Conservation (phyloP, 257 asterid genomes). For the Penstemon eatonii region DNA sequence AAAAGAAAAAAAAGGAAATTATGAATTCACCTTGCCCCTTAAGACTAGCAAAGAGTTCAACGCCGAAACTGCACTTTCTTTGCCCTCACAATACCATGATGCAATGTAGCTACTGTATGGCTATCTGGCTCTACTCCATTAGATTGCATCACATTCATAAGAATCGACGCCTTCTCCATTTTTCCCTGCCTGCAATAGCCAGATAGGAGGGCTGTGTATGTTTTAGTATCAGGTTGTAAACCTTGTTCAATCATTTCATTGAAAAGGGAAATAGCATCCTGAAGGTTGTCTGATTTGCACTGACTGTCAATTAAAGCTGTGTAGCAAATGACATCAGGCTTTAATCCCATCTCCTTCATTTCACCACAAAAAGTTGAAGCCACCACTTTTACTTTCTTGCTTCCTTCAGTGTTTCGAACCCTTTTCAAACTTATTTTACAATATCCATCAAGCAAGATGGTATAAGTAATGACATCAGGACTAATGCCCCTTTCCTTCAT, state of each 20-base stretch:
- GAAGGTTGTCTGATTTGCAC: constrained; percentile 65
- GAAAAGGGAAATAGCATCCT: constrained; percentile 63
- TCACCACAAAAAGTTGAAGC: constrained; percentile 39
- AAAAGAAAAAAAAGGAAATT: background rate
- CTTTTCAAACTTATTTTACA: constrained; percentile 39
- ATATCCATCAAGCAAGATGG: constrained; percentile 67
- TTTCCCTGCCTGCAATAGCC: constrained; percentile 65
- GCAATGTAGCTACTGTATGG: constrained; percentile 35
- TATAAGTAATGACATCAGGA: constrained; percentile 73
- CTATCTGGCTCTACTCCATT: constrained; percentile 59
- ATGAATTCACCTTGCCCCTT: constrained; percentile 20
- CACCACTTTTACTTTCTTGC: constrained; percentile 26
- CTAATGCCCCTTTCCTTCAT: constrained; percentile 66
- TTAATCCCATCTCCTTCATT: constrained; percentile 51
- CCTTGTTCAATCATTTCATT: constrained; percentile 63
- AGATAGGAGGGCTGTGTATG: constrained; percentile 68
- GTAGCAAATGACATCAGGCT: constrained; percentile 63
- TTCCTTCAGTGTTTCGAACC: constrained; percentile 26
- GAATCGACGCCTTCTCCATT: constrained; percentile 48
- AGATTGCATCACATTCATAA: constrained; percentile 50
- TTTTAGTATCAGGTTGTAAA: constrained; percentile 57
- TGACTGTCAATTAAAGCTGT: constrained; percentile 69
- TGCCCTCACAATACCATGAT: constrained; percentile 36
- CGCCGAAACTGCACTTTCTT: constrained; percentile 35
- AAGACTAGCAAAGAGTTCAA: constrained; percentile 22